Conservation (phyloP, 192 early-diverging fungal genomes). For the Coemansia sp. region DNA sequence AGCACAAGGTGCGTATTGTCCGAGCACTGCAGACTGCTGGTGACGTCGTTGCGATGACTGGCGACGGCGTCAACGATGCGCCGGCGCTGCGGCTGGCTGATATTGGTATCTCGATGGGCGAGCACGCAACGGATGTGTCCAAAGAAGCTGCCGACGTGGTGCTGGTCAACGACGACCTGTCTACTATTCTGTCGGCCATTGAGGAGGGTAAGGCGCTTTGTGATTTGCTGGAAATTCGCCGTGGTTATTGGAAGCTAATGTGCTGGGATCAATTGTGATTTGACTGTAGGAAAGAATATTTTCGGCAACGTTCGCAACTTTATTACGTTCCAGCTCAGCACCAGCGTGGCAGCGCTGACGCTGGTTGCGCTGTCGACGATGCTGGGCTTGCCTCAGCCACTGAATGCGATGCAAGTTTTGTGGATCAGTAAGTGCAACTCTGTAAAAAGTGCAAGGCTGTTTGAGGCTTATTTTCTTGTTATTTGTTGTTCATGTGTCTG, state of each 20-base stretch:
- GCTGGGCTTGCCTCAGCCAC: conserved; percentile 82
- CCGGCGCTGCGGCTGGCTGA: conserved; percentile 90
- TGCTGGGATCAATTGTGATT: background rate
- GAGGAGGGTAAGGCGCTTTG: conserved; percentile 73
- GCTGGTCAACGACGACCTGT: conserved; percentile 93
- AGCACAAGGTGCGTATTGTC: conserved; percentile 93
- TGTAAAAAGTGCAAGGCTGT: conserved; percentile 23
- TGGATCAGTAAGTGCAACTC: conserved; percentile 75
- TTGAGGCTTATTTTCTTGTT: background rate
- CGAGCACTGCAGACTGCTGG: conserved; percentile 83
- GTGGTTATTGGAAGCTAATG: background rate
- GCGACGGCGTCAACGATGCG: conserved; percentile 97
- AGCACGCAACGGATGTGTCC: conserved; percentile 90
- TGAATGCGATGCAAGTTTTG: conserved; percentile 98
- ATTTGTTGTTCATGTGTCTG: background rate
- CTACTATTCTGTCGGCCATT: conserved; percentile 88
- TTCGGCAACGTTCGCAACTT: conserved; percentile 98
- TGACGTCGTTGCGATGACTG: conserved; percentile 91
- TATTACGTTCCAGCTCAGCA: conserved; percentile 93
- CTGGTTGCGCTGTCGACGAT: conserved; percentile 86
- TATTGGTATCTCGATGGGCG: conserved; percentile 97
- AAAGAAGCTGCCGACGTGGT: conserved; percentile 98
- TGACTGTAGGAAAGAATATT: conserved; percentile 70
- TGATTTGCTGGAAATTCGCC: background rate
- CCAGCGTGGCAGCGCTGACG: conserved; percentile 86